phyloP scores from a whole-genome alignment of 495 filamentous ascomycete species.

The Podospora bellae-mahoneyi region DNA sequence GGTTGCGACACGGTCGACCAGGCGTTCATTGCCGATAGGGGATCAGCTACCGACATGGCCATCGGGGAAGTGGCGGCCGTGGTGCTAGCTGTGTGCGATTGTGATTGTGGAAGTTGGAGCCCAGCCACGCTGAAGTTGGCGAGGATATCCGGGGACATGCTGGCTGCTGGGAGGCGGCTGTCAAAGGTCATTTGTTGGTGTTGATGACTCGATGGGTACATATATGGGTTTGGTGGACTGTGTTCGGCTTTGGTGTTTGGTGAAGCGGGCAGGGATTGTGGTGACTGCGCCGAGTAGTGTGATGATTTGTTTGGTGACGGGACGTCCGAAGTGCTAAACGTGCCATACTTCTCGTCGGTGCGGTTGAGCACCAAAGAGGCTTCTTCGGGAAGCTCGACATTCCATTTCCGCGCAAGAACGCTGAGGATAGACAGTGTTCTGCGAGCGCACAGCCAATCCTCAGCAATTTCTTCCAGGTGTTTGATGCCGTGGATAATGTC shows the following conservation, averaged over 20 bases:
- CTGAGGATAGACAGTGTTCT: conserved; percentile 81
- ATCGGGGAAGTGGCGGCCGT: conserved; percentile 22
- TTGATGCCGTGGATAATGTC: conserved; percentile 90
- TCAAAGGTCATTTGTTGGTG: conserved; percentile 28
- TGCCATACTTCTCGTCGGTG: conserved; percentile 53
- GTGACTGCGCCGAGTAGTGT: conserved; percentile 24
- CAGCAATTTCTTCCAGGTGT: conserved; percentile 92
- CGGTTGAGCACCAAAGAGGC: conserved; percentile 69
- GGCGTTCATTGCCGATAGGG: conserved; percentile 21
- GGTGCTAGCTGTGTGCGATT: conserved; percentile 17
- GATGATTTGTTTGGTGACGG: conserved; percentile 44
- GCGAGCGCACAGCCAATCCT: conserved; percentile 88
- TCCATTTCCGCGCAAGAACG: conserved; percentile 83
- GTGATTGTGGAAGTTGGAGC: conserved; percentile 11
- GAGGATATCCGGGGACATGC: conserved; percentile 30
- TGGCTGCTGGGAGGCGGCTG: conserved; percentile 11
- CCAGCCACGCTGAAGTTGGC: conserved; percentile 18
- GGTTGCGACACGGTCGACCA: conserved; percentile 22
- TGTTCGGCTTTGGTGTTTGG: conserved; percentile 17
- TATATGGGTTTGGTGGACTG: conserved; percentile 29
- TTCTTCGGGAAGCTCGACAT: conserved; percentile 79
- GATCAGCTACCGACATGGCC: conserved; percentile 24
- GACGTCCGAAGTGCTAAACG: conserved; percentile 54
- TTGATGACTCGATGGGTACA: conserved; percentile 16
- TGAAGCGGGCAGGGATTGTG: conserved; percentile 27